These are phyloP conservation scores for Penicillium cosmopolitanum DNA, from an alignment of 495 filamentous ascomycete species.

Conservation along the genomic window DNA sequence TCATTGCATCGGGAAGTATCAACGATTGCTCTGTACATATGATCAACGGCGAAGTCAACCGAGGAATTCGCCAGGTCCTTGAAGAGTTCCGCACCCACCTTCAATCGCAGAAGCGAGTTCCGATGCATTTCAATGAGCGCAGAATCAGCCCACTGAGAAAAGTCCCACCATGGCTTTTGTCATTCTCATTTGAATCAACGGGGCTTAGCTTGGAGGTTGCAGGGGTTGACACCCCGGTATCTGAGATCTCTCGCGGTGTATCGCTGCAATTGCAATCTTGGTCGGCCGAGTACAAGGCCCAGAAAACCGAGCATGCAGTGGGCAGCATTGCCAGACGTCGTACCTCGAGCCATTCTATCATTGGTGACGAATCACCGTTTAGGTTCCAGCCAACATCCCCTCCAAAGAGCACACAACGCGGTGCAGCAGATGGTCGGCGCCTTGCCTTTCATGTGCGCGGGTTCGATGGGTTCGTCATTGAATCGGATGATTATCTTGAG, in stretches of 20 bases:
- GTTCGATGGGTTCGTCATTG: conserved; percentile 86
- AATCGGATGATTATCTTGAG: conserved; percentile 82
- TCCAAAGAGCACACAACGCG: conserved; percentile 57
- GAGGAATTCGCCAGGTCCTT: conserved; percentile 89
- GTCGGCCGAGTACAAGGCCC: conserved; percentile 87
- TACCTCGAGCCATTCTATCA: conserved; percentile 60
- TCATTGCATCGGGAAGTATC: conserved; percentile 76
- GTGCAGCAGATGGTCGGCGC: conserved; percentile 79
- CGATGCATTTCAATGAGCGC: conserved; percentile 50
- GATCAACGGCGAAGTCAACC: conserved; percentile 87
- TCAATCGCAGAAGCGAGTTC: conserved; percentile 62
- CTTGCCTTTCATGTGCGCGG: conserved; percentile 79
- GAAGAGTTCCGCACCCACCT: conserved; percentile 71
- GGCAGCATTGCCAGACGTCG: conserved; percentile 57
- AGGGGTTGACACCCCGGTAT: conserved; percentile 81
- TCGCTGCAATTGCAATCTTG: conserved; percentile 87
- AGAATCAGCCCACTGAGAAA: conserved; percentile 73
- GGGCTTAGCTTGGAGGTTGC: conserved; percentile 91
- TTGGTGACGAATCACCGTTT: conserved; percentile 53
- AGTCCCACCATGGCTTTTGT: conserved; percentile 80
- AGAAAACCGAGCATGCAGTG: conserved; percentile 68
- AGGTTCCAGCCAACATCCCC: conserved; percentile 63
- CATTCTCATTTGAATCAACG: conserved; percentile 82
- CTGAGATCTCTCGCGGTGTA: conserved; percentile 74
- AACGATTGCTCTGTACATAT: conserved; percentile 89